Evolutionary conservation across 75 land plant species (phyloP).

Genomic region (Ceratopteris richardii): DNA sequence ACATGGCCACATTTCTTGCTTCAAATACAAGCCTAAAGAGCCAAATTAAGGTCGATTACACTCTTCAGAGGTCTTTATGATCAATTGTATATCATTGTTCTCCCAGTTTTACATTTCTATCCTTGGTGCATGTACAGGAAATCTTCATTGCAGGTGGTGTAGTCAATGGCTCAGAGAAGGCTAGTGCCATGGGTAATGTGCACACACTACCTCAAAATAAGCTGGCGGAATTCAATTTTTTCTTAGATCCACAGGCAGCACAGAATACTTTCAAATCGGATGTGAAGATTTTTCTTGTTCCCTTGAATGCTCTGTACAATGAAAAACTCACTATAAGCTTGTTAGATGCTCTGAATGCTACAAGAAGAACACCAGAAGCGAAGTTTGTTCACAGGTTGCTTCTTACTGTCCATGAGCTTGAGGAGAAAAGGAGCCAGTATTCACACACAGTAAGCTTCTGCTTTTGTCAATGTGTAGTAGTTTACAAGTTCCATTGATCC

Average conservation of each 20-base stretch:
- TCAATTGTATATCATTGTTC: no score
- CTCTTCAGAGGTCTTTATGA: neutral
- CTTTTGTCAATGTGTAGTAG: no score
- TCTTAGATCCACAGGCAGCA: slow-evolving; percentile 72
- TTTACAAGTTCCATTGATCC: no score
- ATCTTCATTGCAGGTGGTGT: slow-evolving; percentile 63
- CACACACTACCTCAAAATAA: slow-evolving; percentile 50
- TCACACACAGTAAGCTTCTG: neutral
- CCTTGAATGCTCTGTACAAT: slow-evolving; percentile 33
- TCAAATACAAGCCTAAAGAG: slow-evolving; percentile 30
- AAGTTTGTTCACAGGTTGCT: slow-evolving; percentile 37
- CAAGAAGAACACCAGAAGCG: slow-evolving; percentile 47
- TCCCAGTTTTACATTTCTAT: no score
- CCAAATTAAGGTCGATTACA: slow-evolving; percentile 40
- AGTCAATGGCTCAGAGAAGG: slow-evolving; percentile 2
- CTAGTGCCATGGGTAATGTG: slow-evolving; percentile 42
- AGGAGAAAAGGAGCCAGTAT: neutral
- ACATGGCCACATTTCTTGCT: slow-evolving; percentile 45
- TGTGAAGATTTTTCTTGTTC: slow-evolving; percentile 51
- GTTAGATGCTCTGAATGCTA: slow-evolving; percentile 16
- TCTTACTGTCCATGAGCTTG: neutral
- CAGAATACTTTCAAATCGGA: slow-evolving; percentile 44
- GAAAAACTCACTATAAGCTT: slow-evolving; percentile 21
- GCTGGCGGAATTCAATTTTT: slow-evolving; percentile 66
- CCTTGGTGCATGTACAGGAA: slow-evolving; percentile 34